These are phyloP conservation scores for Mycothermus thermophilus DNA, from an alignment of 495 filamentous ascomycete genomes.

Conservation along the genomic window DNA sequence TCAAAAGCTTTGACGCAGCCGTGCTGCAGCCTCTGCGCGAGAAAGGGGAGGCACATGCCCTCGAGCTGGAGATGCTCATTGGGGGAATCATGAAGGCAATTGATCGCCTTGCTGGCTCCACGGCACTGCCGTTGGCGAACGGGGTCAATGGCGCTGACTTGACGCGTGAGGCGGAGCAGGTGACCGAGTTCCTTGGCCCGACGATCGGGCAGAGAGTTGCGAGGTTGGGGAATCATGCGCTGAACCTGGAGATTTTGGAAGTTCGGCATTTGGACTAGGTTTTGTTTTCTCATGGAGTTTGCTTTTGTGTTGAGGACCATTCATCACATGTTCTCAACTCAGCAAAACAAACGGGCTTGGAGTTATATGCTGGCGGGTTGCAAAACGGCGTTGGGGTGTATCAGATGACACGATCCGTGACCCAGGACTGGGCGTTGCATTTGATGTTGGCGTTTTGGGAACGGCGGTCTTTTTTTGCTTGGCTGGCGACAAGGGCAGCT, in stretches of 20 bases:
- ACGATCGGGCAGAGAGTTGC: slow-evolving; percentile 47
- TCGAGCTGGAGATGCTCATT: slow-evolving; percentile 51
- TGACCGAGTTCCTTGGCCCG: slow-evolving; percentile 41
- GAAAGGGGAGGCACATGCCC: slow-evolving; percentile 37
- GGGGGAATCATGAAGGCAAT: slow-evolving; percentile 48
- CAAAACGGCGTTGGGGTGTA: no score
- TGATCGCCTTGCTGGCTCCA: slow-evolving; percentile 21
- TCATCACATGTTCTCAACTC: no score
- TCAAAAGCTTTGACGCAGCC: slow-evolving; percentile 55
- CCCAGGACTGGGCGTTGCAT: no score
- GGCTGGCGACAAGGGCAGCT: no score
- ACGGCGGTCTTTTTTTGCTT: no score
- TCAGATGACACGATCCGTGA: no score
- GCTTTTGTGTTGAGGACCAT: not conserved
- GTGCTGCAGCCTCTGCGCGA: slow-evolving; percentile 50
- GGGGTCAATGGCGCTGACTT: slow-evolving; percentile 19
- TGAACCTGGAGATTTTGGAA: slow-evolving; percentile 39
- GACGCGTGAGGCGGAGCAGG: slow-evolving; percentile 32
- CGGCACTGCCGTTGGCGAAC: slow-evolving; percentile 6
- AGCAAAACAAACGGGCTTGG: not conserved
- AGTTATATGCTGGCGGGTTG: no score
- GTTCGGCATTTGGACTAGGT: slow-evolving; percentile 25
- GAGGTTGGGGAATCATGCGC: slow-evolving; percentile 33
- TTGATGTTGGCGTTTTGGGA: no score
- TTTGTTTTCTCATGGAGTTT: not conserved